Evolutionary conservation across 129 eudicot species (phyloP).

Genomic region (Lonicera japonica): DNA sequence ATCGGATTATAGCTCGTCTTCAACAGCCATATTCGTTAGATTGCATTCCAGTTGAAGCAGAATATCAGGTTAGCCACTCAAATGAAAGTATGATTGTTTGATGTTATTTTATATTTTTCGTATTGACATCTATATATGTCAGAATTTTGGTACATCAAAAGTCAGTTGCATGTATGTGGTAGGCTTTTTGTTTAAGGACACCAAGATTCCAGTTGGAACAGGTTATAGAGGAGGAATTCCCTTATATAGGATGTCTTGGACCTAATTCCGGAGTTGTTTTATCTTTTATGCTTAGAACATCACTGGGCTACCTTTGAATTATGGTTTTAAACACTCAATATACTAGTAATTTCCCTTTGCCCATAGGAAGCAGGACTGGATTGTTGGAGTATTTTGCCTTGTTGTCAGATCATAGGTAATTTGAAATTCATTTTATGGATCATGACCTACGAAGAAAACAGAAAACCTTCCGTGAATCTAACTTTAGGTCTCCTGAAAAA

Average conservation of each 20-base stretch:
- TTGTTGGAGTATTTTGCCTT: too few species aligned
- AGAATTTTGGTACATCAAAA: not conserved
- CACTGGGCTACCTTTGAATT: not conserved
- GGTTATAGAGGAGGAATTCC: not conserved
- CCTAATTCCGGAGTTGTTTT: not conserved
- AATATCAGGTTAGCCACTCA: constrained; percentile 60
- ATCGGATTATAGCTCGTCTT: constrained; percentile 93
- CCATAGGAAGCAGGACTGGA: too few species aligned
- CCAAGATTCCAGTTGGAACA: not conserved
- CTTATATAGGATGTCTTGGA: not conserved
- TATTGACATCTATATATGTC: not conserved
- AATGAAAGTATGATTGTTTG: not conserved
- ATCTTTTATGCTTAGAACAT: not conserved
- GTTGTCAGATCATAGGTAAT: too few species aligned
- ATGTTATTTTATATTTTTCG: not conserved
- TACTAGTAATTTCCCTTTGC: too few species aligned
- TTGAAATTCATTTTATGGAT: too few species aligned
- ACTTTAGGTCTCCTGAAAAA: too few species aligned
- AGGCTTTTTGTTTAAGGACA: too few species aligned
- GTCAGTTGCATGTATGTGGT: too few species aligned
- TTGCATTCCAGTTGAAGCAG: constrained; percentile 97
- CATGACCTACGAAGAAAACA: too few species aligned
- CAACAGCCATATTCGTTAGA: constrained; percentile 97
- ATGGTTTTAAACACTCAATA: not conserved
- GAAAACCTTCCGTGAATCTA: too few species aligned